Evolutionary conservation across 1,284 basidiomycete genomes (phyloP), one percentile per base, ranked within the genome.

Genomic region (Apiotrichum brassicae): DNA sequence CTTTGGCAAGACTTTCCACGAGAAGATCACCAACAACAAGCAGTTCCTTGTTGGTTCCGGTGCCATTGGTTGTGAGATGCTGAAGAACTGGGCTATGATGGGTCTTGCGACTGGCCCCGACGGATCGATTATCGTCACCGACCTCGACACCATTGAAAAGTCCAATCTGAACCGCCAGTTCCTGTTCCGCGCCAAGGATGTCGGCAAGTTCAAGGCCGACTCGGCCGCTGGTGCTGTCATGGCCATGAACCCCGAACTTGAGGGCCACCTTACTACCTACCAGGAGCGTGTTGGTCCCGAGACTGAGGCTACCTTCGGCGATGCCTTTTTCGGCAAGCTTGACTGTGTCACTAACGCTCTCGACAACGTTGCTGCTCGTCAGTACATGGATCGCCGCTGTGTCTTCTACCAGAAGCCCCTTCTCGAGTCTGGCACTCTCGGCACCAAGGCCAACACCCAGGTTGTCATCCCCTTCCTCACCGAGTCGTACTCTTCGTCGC

Each of bases 1-100:
- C 14, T 94, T 99, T 63, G 95, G 95, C 18, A 86, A 82, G 68
- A 71, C 75, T 2, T 98, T 98, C 83, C 95, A 99, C 65, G 79
- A 87, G 34, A 97, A 91, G 78, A 86, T 99, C 53, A 81, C 83
- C 46, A 87, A 90, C 67, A 84, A 90, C 69, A 81, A 87, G 37
- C 89, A 98, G 69, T 99, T 99, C 81, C 81, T 99, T 25, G 95
- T 99, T 46, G 95, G 95, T 8, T 86, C 94, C 20, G 95, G 95
- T 53, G 95, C 95, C 39, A 99, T 99, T 70, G 95, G 95, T 22
- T 99, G 97, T 68, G 95, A 99, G 76, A 98, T 98, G 95, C 77
- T 99, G 66, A 99, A 99, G 80, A 99, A 99, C 75, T 99, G 95
- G 95, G 87, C 88, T 63, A 92, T 99, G 91, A 97, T 99, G 82